Evolutionary conservation across 2,329 filamentous ascomycete genomes (phyloP).

Genomic region (Neospermospora avenae): DNA sequence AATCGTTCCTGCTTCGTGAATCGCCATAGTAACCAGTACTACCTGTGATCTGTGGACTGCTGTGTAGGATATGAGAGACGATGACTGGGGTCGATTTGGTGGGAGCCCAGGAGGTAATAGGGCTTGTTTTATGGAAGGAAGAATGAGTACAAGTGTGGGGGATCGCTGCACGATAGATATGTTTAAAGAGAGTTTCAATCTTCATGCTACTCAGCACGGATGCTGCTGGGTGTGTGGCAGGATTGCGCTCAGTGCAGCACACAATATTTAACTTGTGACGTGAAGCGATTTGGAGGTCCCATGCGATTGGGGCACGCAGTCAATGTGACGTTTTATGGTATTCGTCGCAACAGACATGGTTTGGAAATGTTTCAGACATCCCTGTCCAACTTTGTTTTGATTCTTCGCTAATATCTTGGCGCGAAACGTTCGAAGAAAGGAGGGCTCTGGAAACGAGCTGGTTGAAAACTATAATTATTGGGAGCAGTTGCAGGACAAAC

Average conservation of each 20-base stretch:
- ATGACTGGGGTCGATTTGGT: background rate
- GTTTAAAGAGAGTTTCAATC: background rate
- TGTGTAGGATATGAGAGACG: background rate
- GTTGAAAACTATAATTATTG: background rate
- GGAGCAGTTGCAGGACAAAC: background rate
- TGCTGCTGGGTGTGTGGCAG: background rate
- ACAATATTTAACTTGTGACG: background rate
- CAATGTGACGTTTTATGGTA: background rate
- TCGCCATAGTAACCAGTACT: slow-evolving; percentile 5
- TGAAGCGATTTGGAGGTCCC: background rate
- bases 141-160: background rate
- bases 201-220: background rate
- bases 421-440: background rate
- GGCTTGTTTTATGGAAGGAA: background rate
- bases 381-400: slow-evolving; percentile 6
- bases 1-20: slow-evolving; percentile 6
- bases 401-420: background rate
- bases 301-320: background rate
- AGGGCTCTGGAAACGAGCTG: background rate
- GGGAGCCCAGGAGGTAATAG: background rate
- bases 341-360: background rate
- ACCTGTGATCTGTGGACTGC: background rate
- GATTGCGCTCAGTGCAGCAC: background rate
- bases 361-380: background rate
- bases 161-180: background rate